Conservation (phyloP, 495 filamentous ascomycete species). For the Gamarada debralockiae region DNA sequence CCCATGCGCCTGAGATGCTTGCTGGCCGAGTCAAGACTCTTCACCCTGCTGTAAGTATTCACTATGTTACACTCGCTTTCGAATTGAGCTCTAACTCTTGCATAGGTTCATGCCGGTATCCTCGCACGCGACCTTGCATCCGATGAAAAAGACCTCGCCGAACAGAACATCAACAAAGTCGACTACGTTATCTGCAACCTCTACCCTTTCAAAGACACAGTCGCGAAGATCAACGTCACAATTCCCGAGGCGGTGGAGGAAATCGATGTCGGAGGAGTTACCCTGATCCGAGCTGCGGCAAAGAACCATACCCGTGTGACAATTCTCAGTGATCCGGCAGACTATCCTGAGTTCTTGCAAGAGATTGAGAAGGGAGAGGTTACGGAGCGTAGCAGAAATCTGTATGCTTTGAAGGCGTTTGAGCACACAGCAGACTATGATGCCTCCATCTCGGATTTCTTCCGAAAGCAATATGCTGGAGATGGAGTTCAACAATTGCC, state of each 20-base stretch:
- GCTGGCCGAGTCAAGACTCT: conserved; percentile 95
- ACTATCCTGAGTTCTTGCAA: conserved; percentile 91
- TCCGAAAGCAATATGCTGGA: conserved; percentile 91
- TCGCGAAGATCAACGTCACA: conserved; percentile 94
- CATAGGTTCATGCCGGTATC: conserved; percentile 73
- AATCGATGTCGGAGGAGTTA: conserved; percentile 97
- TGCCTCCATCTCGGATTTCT: conserved; percentile 89
- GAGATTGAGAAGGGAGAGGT: conserved; percentile 87
- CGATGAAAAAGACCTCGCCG: conserved; percentile 93
- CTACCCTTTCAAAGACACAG: conserved; percentile 97
- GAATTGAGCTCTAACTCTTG: not conserved
- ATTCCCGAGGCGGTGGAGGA: conserved; percentile 96
- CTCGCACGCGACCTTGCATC: conserved; percentile 88
- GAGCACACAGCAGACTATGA: conserved; percentile 99
- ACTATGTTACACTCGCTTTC: no score
- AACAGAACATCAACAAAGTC: conserved; percentile 95
- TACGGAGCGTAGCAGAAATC: conserved; percentile 72
- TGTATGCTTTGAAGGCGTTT: conserved; percentile 93
- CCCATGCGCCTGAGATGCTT: conserved; percentile 97
- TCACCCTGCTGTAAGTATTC: conserved; percentile 74
- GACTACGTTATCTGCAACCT: conserved; percentile 99
- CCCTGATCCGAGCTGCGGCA: conserved; percentile 89
- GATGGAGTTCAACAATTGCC: conserved; percentile 78
- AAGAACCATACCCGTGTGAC: conserved; percentile 97
- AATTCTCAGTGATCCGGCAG: conserved; percentile 86